These are phyloP conservation scores for Paulownia fortunei DNA, from an alignment of 257 asterid genomes.

Conservation along the genomic window DNA sequence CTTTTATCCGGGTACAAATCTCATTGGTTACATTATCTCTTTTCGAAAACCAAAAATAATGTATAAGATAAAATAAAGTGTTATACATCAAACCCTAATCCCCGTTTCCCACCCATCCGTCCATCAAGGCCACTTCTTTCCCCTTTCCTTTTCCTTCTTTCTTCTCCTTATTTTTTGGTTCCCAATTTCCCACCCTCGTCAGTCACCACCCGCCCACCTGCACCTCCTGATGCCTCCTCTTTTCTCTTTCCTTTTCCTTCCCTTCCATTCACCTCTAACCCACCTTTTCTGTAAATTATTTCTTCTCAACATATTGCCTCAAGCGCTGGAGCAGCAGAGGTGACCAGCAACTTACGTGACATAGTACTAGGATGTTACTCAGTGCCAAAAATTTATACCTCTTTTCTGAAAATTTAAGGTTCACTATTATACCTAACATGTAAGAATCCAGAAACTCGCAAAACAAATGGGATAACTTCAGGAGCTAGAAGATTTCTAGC, in stretches of 20 bases:
- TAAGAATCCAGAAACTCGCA: not conserved
- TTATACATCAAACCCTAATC: not conserved
- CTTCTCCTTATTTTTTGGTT: not conserved
- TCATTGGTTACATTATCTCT: too few species aligned
- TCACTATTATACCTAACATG: not conserved
- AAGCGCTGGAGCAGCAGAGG: not conserved
- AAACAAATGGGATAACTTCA: not conserved
- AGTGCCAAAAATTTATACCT: not conserved
- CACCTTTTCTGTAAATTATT: not conserved
- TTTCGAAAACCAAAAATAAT: not conserved
- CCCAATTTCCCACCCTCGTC: not conserved
- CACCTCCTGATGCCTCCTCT: not conserved
- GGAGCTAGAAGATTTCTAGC: not conserved
- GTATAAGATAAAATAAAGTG: not conserved
- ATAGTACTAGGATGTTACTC: not conserved
- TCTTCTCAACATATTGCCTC: not conserved
- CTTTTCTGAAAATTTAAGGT: not conserved
- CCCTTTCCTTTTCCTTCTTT: not conserved
- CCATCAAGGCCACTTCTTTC: not conserved
- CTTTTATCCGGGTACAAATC: too few species aligned
- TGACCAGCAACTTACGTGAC: constrained; percentile 3
- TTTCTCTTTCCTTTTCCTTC: not conserved
- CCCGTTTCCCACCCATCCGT: not conserved
- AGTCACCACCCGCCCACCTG: not conserved
- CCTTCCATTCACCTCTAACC: not conserved